Evolutionary conservation across 2,329 filamentous ascomycete species (phyloP).

Genomic region (Clonostachys rosea): DNA sequence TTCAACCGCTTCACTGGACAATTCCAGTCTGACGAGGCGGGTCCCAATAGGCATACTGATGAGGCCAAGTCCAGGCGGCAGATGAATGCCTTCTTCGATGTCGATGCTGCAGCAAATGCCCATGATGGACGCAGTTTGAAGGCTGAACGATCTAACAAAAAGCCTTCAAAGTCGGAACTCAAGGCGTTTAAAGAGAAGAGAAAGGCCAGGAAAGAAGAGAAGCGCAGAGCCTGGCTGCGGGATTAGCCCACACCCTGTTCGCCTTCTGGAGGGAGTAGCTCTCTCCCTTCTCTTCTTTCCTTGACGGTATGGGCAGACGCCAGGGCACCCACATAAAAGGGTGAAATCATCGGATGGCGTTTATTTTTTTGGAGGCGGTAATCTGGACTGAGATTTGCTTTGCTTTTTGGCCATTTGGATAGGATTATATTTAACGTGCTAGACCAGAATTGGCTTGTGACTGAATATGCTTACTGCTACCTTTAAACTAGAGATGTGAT

Average conservation of each 20-base stretch:
- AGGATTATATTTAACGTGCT: not conserved
- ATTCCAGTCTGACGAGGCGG: slow-evolving; percentile 66
- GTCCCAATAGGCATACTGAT: slow-evolving; percentile 74
- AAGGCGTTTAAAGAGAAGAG: slow-evolving; percentile 91
- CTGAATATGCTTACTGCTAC: not conserved
- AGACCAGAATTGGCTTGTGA: not conserved
- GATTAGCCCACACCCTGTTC: slow-evolving; percentile 51
- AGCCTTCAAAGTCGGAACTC: slow-evolving; percentile 78
- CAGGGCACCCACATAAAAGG: no score
- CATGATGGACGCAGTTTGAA: slow-evolving; percentile 89
- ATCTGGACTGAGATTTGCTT: not conserved
- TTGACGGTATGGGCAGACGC: not conserved
- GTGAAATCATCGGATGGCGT: no score
- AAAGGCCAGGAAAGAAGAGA: slow-evolving; percentile 87
- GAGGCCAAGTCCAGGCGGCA: slow-evolving; percentile 84
- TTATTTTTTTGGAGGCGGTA: no score
- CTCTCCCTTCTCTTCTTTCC: not conserved
- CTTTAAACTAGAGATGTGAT: not conserved
- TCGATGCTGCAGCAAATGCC: slow-evolving; percentile 85
- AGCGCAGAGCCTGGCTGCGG: slow-evolving; percentile 82
- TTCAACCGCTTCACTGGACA: slow-evolving; percentile 91
- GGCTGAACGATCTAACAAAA: slow-evolving; percentile 83
- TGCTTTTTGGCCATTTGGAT: no score
- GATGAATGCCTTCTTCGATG: slow-evolving; percentile 93
- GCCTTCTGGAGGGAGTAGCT: not conserved